Base-by-base conservation (phyloP, 2,329 filamentous ascomycete genomes). In the Diplodia sapinea region DNA sequence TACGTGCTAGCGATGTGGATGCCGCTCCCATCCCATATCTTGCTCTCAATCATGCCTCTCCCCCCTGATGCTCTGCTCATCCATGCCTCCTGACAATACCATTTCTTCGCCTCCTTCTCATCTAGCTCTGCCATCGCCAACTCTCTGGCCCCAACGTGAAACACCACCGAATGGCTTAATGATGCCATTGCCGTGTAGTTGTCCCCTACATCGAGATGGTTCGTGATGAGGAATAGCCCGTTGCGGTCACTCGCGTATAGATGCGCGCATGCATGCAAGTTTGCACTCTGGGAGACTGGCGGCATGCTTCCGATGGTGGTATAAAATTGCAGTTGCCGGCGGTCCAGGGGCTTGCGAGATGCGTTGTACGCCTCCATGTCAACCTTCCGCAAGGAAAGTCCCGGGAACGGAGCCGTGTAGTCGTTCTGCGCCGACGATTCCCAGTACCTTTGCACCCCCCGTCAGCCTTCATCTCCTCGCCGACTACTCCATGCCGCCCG, bases 231-330 rank as follows among this genome's bases (percentile, higher is more conserved):
- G 73, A 83, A 82, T 13, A 87, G 75, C 20, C 83, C 83, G 67
- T 87, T 87, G 29, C 83, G 81, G 70, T 87, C 86, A 40, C 82
- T 84, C 0, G 85, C 82, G 71, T 86, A 88, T 52, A 87, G 77
- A 73, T 88, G 86, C 3, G 84, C 85, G 70, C 83, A 86, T 0
- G 85, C 82, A 70, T 87, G 85, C 20, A 88, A 74, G 70, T 88
- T 88, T 38, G 84, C 73, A 38, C 72, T 73, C 50, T 71, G 38
- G 2, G 72, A 73, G 5, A 73, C 43, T 1, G 61, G 47, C 0
- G 75, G 73, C 20, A 80, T 61, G 74, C 78, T 69, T 73, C 77
- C 68, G 72, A 80, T 15, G 63, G 75, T 63, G 31, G 70, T 76
- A 73, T 70, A 75, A 68, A 70, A 79, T 67, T 12, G 80, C 76